These are phyloP conservation scores for Talaromyces funiculosus DNA, from an alignment of 2,329 filamentous ascomycete genomes.

Conservation along the genomic window DNA sequence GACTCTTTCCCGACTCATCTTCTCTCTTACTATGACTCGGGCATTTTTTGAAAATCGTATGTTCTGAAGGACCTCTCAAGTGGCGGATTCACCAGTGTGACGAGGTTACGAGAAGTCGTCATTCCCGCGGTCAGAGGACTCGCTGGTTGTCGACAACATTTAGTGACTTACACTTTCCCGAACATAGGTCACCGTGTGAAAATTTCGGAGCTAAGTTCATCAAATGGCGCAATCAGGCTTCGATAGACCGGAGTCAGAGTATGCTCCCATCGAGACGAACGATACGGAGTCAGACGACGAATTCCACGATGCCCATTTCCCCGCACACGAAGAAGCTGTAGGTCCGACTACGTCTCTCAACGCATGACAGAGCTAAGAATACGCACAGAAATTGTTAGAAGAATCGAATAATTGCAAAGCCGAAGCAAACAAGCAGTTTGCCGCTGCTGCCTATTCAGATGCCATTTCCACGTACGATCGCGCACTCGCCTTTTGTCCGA, in stretches of 20 bases:
- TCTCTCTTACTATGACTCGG: neutral
- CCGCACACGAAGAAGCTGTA: conserved; percentile 45
- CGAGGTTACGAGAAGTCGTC: neutral
- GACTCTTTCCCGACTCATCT: neutral
- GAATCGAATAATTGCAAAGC: conserved; percentile 69
- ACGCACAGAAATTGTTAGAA: conserved; percentile 56
- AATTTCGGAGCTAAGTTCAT: neutral
- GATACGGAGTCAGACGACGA: conserved; percentile 33
- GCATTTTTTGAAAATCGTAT: neutral
- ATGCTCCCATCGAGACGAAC: conserved; percentile 3
- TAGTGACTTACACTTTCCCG: neutral
- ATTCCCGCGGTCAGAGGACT: neutral
- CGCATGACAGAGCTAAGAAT: conserved; percentile 7
- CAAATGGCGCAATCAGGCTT: conserved; percentile 3
- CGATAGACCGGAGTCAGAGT: neutral
- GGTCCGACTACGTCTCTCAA: conserved; percentile 18
- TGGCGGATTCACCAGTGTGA: neutral
- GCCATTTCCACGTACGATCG: conserved; percentile 79
- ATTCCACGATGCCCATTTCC: conserved; percentile 41
- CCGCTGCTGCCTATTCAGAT: conserved; percentile 62
- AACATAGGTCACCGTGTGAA: neutral
- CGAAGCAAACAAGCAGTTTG: conserved; percentile 75
- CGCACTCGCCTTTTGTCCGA: conserved; percentile 71
- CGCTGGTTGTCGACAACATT: neutral
- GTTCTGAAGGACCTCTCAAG: neutral